Base-by-base conservation (phyloP, 164 flowering plant genomes). In the Kalanchoe fedtschenkoi region DNA sequence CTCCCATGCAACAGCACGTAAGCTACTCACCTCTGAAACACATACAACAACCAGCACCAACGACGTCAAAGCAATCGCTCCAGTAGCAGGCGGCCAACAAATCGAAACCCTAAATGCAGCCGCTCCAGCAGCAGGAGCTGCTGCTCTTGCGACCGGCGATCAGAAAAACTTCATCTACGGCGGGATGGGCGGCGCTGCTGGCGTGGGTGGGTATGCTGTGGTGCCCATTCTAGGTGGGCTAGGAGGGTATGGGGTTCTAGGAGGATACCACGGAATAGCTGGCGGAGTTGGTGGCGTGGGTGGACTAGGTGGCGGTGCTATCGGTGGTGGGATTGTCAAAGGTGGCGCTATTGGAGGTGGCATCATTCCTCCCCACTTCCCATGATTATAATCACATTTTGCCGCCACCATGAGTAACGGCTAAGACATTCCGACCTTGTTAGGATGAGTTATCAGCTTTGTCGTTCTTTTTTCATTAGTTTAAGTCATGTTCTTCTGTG, bases 291-390 rank as follows among this genome's bases (percentile, higher is more conserved):
- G n/a, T 51, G 56, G 56, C 16, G 30, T 47, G 9, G 55, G 55
- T 16, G 55, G 55, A 9, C 16, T 26, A 24, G 32, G 56, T 26
- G 56, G 56, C 11, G 32, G 32, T 3, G 32, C 32, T 17, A 47
- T 47, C 3, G 56, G 56, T 11, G 56, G 56, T 26, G 56, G 56
- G 16, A 26, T 51, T 13, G 32, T 51, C 14, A 51, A 51, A 51
- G 56, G 56, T 51, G 56, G 56, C 16, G 56, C 56, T 6, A 51
- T 51, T 17, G 56, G 56, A 24, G 56, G 32, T 51, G 32, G 56
- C 15, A 26, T 26, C 17, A 51, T 51, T 51, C 56, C 56, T 51
- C 56, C 56, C 4, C 28, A 51, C 28, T 2, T 51, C 26, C 56
- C 56, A 51, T 51, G 32, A 51, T n/a, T n/a, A n/a, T n/a, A n/a